Conservation (phyloP, 2,329 filamentous ascomycete species). For the Epichloe gansuensis region DNA sequence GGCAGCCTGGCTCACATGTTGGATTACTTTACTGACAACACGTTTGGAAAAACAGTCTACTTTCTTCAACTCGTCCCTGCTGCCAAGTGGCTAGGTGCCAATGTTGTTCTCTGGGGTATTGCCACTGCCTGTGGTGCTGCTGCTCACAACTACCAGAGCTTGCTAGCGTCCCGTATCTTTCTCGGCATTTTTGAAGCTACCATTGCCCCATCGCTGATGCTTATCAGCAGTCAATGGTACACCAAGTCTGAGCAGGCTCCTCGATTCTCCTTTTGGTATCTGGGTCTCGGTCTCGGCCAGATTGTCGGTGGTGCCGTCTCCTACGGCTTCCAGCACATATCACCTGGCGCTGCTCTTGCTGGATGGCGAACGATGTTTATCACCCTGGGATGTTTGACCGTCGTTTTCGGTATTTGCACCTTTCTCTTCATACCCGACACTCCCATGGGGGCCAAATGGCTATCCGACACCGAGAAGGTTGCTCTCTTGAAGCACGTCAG, state of each 20-base stretch:
- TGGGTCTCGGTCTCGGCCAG: slow-evolving; percentile 45
- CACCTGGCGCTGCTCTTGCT: slow-evolving; percentile 37
- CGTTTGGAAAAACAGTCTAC: slow-evolving; percentile 25
- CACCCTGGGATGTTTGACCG: slow-evolving; percentile 43
- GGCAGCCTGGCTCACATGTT: not conserved
- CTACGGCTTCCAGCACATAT: slow-evolving; percentile 43
- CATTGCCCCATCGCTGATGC: slow-evolving; percentile 45
- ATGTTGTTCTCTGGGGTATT: slow-evolving; percentile 46
- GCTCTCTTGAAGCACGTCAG: slow-evolving; percentile 39
- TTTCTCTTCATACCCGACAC: slow-evolving; percentile 25
- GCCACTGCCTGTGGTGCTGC: slow-evolving; percentile 41
- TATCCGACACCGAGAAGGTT: slow-evolving; percentile 35
- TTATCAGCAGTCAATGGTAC: slow-evolving; percentile 49
- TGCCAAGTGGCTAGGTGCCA: slow-evolving; percentile 46
- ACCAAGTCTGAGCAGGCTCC: slow-evolving; percentile 48
- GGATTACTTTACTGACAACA: not conserved
- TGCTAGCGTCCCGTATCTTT: slow-evolving; percentile 43
- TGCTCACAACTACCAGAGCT: slow-evolving; percentile 36
- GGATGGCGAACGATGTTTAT: slow-evolving; percentile 63
- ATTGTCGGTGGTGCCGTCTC: slow-evolving; percentile 53
- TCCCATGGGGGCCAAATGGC: slow-evolving; percentile 32
- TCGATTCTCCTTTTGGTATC: slow-evolving; percentile 49
- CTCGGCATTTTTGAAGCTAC: slow-evolving; percentile 49
- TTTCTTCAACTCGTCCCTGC: slow-evolving; percentile 48
- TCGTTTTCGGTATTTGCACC: slow-evolving; percentile 19